A percentile compares a stretch with the other conserved stretches of the same genome.
phyloP scores from a whole-genome alignment of 768 basidiomycete genomes.

The Suillus spraguei region DNA sequence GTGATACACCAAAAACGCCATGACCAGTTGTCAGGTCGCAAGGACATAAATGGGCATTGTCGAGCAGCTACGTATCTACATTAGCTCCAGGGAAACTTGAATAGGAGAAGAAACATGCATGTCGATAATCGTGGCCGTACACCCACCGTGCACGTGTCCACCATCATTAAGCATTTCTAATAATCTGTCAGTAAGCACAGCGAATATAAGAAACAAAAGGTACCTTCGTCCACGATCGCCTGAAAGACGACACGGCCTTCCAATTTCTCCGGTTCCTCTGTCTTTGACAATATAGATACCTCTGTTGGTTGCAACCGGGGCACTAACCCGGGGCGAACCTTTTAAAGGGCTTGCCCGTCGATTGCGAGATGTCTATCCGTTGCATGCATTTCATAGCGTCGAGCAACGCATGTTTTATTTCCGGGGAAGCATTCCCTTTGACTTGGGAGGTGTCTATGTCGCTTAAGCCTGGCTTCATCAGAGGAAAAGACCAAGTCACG shows the following conservation, averaged over 20 bases:
- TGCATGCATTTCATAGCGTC: conserved; percentile 16
- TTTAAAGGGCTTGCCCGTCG: conserved; percentile 13
- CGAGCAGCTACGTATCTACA: conserved; percentile 45
- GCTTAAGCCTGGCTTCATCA: background rate
- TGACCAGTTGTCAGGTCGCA: conserved; percentile 26
- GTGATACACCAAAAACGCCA: conserved; percentile 44
- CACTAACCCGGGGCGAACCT: conserved; percentile 26
- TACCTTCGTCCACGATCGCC: conserved; percentile 46
- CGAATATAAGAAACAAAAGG: conserved; percentile 6
- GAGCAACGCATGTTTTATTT: conserved; percentile 31
- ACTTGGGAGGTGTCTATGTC: conserved; percentile 24
- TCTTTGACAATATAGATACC: conserved; percentile 43
- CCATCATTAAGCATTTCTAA: conserved; percentile 57
- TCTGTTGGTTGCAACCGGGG: conserved; percentile 39
- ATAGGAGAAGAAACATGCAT: conserved; percentile 36
- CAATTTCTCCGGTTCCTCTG: conserved; percentile 44
- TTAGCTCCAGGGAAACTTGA: background rate
- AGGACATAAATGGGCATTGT: conserved; percentile 45
- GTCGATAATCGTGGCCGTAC: conserved; percentile 56
- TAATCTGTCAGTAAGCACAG: background rate
- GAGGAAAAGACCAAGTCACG: background rate
- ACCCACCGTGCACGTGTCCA: conserved; percentile 56
- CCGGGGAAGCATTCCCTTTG: conserved; percentile 29
- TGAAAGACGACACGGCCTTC: conserved; percentile 52
- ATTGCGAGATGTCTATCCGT: conserved; percentile 12